Conservation (phyloP, 352 stramenopile species). For the Pythium utonaiense region DNA sequence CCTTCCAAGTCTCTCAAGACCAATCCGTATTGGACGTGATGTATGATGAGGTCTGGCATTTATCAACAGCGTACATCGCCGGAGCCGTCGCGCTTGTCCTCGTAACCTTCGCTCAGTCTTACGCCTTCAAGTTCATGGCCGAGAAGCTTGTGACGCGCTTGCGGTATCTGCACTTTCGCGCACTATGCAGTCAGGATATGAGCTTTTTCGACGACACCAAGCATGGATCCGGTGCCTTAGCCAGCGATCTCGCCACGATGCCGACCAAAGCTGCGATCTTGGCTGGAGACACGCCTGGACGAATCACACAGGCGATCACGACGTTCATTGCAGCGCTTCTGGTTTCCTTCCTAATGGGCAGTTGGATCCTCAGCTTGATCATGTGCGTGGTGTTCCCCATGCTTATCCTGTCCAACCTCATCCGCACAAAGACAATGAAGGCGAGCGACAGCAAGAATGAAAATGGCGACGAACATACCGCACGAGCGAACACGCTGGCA, state of each 20-base stretch:
- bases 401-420: constrained; percentile 38
- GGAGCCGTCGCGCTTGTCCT: constrained; percentile 28
- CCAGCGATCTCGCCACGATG: constrained; percentile 47
- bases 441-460: neutral
- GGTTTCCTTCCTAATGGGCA: constrained; percentile 61
- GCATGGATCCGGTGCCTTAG: constrained; percentile 56
- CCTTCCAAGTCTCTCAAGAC: constrained; percentile 28
- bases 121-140: constrained; percentile 46
- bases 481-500: constrained; percentile 18
- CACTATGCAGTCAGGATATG: constrained; percentile 38
- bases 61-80: constrained; percentile 29
- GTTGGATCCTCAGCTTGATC: constrained; percentile 67
- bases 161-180: constrained; percentile 41
- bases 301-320: constrained; percentile 39
- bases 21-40: constrained; percentile 24
- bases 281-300: constrained; percentile 45
- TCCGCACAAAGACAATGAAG: constrained; percentile 29
- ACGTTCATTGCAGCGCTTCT: constrained; percentile 51
- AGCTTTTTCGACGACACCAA: constrained; percentile 73
- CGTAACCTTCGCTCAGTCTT: constrained; percentile 37
- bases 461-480: neutral
- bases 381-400: constrained; percentile 62
- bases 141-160: constrained; percentile 49
- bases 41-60: constrained; percentile 34
- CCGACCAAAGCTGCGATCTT: constrained; percentile 44